These are phyloP conservation scores for Cryptococcus jaspeensis DNA, from an alignment of 1,284 basidiomycete species.

Conservation along the genomic window DNA sequence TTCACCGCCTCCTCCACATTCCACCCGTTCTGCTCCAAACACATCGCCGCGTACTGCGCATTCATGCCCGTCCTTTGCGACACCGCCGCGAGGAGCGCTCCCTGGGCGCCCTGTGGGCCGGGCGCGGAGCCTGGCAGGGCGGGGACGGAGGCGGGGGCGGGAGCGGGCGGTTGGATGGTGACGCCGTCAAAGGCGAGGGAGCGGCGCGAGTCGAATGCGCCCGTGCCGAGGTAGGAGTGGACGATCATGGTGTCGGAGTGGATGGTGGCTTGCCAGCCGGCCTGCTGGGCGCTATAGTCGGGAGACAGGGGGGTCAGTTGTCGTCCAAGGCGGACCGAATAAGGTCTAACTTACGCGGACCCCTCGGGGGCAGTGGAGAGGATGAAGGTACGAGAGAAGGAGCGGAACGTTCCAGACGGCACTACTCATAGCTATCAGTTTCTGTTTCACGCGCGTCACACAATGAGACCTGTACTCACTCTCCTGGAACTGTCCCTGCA, in stretches of 20 bases:
- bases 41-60: slow-evolving; percentile 71
- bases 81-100: slow-evolving; percentile 58
- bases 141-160: slow-evolving; percentile 7
- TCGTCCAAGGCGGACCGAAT: not conserved
- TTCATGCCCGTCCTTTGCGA: slow-evolving; percentile 72
- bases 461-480: slow-evolving; percentile 56
- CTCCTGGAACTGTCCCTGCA: slow-evolving; percentile 92
- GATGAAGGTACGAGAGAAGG: slow-evolving; percentile 90
- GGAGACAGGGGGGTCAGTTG: not conserved
- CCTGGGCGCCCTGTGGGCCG: slow-evolving; percentile 18
- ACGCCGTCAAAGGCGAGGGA: slow-evolving; percentile 42
- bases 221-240: slow-evolving; percentile 75
- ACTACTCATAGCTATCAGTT: slow-evolving; percentile 14
- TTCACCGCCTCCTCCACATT: slow-evolving; percentile 68
- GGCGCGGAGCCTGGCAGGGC: slow-evolving; percentile 1
- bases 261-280: slow-evolving; percentile 87
- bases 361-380: slow-evolving; percentile 75
- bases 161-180: slow-evolving; percentile 33
- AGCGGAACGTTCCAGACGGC: slow-evolving; percentile 59
- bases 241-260: slow-evolving; percentile 85
- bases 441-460: not conserved
- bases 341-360: slow-evolving; percentile 64
- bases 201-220: slow-evolving; percentile 57
- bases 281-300: slow-evolving; percentile 55
- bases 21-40: slow-evolving; percentile 77